Evolutionary conservation across 805 yeast species (phyloP), one percentile per base, ranked within the genome.

Genomic region (Yamadazyma phyllophila): DNA sequence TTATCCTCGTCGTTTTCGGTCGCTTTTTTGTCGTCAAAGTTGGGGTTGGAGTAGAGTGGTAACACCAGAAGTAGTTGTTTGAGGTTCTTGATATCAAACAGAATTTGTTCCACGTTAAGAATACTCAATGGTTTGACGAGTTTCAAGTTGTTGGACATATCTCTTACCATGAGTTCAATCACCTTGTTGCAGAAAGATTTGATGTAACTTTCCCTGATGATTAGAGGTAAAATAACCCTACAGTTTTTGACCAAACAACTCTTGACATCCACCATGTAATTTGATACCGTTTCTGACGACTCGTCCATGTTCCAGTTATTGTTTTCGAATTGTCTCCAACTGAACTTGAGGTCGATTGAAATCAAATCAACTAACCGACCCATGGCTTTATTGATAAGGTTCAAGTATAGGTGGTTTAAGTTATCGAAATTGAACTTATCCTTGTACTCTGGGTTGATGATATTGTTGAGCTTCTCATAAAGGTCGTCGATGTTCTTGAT

Each of bases 311-410:
- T 71, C 96, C 97, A 90, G 60, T 88, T 85, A 34, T 59, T 56
- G 37, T 82, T 79, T 53, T 83, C 83, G 75, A 94, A 82, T 56
- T 89, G 96, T 52, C 94, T 74, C 96, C 96, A 91, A 4, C 85
- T 77, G 46, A 82, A 77, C 24, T 79, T 81, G 40, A 84, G 63
- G 51, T 87, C 90, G 17, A 66, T 57, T 14, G 80, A 78, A 15
- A 87, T 74, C 52, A 86, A 82, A 17, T 65, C 64, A 20, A 86
- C 70, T 15, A 90, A 62, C 10, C 76, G 60, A 15, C 73, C 74
- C 15, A 86, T 75, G 24, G 87, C 77, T 32, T 71, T 69, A 48
- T 81, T 80, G 42, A 88, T 78, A 13, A 84, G 57, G 41, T 74
- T 77, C 26, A 80, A 71, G 59, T 80, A 88, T 1, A 73, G 60